A percentile compares a stretch with the other conserved stretches of the same genome.
Evolutionary conservation across 768 basidiomycete genomes (phyloP).

Genomic region (Podaxis sp.): DNA sequence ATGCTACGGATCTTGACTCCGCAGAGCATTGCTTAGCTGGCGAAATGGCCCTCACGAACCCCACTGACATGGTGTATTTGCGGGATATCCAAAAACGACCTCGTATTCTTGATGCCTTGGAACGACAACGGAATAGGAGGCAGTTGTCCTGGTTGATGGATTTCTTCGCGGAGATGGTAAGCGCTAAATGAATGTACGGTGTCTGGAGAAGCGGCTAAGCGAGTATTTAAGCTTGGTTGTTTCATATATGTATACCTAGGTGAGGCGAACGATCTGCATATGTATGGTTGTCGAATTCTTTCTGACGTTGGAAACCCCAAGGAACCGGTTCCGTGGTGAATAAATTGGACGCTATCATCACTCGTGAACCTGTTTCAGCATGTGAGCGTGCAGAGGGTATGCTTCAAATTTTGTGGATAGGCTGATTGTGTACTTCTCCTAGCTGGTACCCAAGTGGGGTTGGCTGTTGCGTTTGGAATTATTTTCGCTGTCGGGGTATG

Average conservation of each 20-base stretch:
- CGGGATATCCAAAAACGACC: background rate
- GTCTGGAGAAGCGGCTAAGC: background rate
- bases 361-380: background rate
- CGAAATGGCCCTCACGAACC: background rate
- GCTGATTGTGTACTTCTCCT: background rate
- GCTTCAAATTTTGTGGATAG: background rate
- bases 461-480: slow-evolving; percentile 17
- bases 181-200: background rate
- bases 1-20: background rate
- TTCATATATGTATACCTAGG: slow-evolving; percentile 3
- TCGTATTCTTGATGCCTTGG: background rate
- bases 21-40: background rate
- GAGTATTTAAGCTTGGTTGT: background rate
- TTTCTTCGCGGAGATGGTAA: slow-evolving; percentile 8
- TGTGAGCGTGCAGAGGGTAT: background rate
- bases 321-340: background rate
- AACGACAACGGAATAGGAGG: background rate
- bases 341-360: background rate
- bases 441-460: background rate
- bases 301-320: background rate
- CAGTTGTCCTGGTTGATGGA: slow-evolving; percentile 2
- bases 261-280: background rate
- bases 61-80: background rate
- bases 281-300: background rate
- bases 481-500: slow-evolving; percentile 13